phyloP scores from a whole-genome alignment of 768 basidiomycete genomes.

The Serendipita sp. region DNA sequence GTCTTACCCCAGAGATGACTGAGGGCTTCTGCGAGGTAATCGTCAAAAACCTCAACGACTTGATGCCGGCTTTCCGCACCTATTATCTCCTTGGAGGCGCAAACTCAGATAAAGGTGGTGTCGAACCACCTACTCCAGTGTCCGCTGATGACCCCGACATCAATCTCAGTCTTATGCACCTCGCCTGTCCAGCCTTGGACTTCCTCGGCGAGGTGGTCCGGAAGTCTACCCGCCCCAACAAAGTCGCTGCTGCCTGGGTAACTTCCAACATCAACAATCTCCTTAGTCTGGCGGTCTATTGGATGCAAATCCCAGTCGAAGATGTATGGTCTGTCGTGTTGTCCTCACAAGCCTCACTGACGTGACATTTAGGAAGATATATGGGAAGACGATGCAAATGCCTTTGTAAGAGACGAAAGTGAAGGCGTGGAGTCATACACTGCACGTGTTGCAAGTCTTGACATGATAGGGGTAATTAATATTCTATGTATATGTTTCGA shows the following conservation, averaged over 20 bases:
- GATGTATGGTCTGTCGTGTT: slow-evolving; percentile 37
- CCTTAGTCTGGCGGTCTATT: slow-evolving; percentile 42
- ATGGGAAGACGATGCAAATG: slow-evolving; percentile 79
- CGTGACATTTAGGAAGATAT: slow-evolving; percentile 54
- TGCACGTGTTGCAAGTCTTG: slow-evolving; percentile 68
- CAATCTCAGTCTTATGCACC: slow-evolving; percentile 50
- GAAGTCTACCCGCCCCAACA: slow-evolving; percentile 40
- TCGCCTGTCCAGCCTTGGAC: slow-evolving; percentile 67
- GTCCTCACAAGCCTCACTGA: slow-evolving; percentile 5
- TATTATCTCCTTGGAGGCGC: slow-evolving; percentile 20
- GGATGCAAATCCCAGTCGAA: slow-evolving; percentile 76
- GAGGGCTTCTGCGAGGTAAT: slow-evolving; percentile 17
- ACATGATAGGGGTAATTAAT: slow-evolving; percentile 50
- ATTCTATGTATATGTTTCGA: background rate
- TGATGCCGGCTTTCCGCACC: slow-evolving; percentile 28
- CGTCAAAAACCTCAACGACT: slow-evolving; percentile 32
- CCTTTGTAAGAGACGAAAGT: slow-evolving; percentile 88
- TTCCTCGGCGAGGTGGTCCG: slow-evolving; percentile 53
- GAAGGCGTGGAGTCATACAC: slow-evolving; percentile 76
- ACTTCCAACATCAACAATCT: slow-evolving; percentile 32
- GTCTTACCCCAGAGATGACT: slow-evolving; percentile 33
- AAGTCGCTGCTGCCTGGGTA: slow-evolving; percentile 36
- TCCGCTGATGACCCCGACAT: slow-evolving; percentile 55
- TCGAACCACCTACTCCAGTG: slow-evolving; percentile 31
- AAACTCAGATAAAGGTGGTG: slow-evolving; percentile 7